phyloP scores from a whole-genome alignment of 345 rosid species.

The Ceriops zippeliana region DNA sequence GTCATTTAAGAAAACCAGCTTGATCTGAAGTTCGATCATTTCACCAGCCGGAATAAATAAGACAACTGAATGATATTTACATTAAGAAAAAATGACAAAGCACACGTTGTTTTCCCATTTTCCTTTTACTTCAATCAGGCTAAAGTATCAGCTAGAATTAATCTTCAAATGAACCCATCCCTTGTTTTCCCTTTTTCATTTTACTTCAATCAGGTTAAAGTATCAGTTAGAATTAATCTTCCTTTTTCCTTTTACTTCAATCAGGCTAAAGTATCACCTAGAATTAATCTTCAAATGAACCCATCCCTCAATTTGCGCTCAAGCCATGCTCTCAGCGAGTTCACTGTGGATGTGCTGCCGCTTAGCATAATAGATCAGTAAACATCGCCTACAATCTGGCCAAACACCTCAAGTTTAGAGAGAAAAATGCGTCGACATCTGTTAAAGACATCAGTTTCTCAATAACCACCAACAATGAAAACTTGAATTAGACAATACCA shows the following conservation, averaged over 20 bases:
- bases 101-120: background rate
- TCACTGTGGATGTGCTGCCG: no score
- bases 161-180: background rate
- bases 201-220: background rate
- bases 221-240: background rate
- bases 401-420: no score
- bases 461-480: no score
- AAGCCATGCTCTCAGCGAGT: background rate
- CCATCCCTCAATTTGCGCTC: background rate
- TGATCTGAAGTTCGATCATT: no score
- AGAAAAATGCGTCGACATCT: no score
- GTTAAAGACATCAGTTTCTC: no score
- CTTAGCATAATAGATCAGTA: no score
- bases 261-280: background rate
- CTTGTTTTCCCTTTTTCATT: background rate
- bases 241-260: conserved; percentile 1
- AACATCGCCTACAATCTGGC: no score
- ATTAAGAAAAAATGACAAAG: background rate
- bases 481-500: background rate
- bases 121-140: conserved; percentile 1
- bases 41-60: no score
- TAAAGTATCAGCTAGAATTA: background rate
- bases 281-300: background rate
- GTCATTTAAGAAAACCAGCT: no score
- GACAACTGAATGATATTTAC: no score